Conservation (phyloP, 148 eudicot species). For the Camellia sinensis region DNA sequence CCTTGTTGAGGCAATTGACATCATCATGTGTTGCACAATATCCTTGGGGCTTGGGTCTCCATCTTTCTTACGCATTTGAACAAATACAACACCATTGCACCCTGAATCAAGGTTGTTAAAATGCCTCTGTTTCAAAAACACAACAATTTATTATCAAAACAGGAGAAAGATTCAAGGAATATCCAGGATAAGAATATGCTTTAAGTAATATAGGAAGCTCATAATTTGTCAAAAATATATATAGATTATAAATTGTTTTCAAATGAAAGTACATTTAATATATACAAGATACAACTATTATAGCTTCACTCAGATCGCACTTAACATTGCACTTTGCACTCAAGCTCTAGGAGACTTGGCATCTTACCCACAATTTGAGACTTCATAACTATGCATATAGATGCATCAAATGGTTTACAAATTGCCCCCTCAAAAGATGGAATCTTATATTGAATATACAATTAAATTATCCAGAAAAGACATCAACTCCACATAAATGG, state of each 20-base stretch:
- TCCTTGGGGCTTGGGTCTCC: slow-evolving; percentile 81
- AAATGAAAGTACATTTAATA: no score
- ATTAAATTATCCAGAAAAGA: no score
- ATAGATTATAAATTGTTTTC: no score
- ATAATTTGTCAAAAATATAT: background rate
- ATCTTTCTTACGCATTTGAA: slow-evolving; percentile 75
- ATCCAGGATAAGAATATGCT: background rate
- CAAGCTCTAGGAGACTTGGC: no score
- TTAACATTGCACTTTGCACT: no score
- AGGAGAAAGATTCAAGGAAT: slow-evolving; percentile 15
- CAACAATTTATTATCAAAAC: background rate
- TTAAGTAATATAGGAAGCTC: background rate
- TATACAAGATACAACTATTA: no score
- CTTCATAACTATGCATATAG: no score
- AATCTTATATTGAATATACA: no score
- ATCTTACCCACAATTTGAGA: no score
- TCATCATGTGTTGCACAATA: slow-evolving; percentile 82
- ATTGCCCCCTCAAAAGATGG: no score
- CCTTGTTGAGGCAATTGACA: slow-evolving; percentile 65
- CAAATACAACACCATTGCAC: slow-evolving; percentile 87
- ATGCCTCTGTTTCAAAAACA: slow-evolving; percentile 56
- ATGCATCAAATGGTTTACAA: no score
- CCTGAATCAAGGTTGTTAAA: slow-evolving; percentile 83
- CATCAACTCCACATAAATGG: background rate
- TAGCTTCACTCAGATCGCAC: no score